Percentiles rank a stretch among this genome's conserved stretches.
phyloP scores from a whole-genome alignment of 768 basidiomycete species.

The Rhodotorula babjevae region DNA sequence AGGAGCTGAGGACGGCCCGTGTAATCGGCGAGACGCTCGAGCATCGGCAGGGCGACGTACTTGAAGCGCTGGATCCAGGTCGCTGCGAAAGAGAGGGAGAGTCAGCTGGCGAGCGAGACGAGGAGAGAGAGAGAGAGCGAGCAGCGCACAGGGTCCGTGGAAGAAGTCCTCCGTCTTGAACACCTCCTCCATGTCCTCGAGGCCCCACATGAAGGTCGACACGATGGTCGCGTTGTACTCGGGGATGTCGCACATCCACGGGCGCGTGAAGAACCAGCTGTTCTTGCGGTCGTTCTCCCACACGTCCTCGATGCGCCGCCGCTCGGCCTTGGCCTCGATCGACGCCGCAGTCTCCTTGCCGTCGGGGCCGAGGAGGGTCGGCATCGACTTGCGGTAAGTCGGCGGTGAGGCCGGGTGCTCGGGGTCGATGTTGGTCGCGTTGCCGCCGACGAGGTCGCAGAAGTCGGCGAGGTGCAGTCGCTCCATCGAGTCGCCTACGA shows the following conservation, averaged over 20 bases:
- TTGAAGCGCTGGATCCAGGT: constrained; percentile 36
- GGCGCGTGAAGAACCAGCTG: constrained; percentile 31
- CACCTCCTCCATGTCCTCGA: constrained; percentile 33
- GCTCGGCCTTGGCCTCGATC: constrained; percentile 8
- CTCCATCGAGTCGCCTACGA: constrained; percentile 39
- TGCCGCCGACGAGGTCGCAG: constrained; percentile 35
- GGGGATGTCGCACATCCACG: constrained; percentile 32
- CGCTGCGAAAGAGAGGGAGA: not conserved
- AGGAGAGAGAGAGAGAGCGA: not conserved
- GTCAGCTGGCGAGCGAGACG: not conserved
- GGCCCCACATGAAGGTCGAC: constrained; percentile 30
- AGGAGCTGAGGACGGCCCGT: constrained; percentile 32
- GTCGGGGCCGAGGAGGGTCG: constrained; percentile 13
- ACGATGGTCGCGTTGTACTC: constrained; percentile 31
- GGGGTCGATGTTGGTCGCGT: constrained; percentile 26
- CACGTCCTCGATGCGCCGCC: constrained; percentile 12
- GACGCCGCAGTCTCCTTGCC: constrained; percentile 27
- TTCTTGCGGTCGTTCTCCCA: constrained; percentile 25
- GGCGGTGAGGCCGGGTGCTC: constrained; percentile 30
- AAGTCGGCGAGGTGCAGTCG: constrained; percentile 33
- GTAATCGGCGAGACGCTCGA: constrained; percentile 24
- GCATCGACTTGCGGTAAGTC: constrained; percentile 30
- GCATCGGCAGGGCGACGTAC: constrained; percentile 32
- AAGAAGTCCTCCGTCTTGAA: constrained; percentile 35
- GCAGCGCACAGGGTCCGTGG: constrained; percentile 32